phyloP scores from a whole-genome alignment of 2,329 filamentous ascomycete genomes.

The Dactylellina drechsleri region DNA sequence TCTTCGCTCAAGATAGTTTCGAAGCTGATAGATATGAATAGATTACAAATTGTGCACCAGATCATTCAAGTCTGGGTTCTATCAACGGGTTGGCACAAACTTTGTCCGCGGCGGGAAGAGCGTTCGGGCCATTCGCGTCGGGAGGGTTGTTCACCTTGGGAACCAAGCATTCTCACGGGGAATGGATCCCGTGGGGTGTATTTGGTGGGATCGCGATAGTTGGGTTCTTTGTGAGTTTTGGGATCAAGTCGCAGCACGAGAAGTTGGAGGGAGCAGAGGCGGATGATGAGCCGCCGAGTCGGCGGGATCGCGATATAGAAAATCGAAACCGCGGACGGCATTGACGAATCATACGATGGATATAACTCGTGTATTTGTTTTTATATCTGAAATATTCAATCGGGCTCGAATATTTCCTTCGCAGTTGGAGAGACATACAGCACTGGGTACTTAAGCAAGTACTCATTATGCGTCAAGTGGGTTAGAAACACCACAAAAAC shows the following conservation, averaged over 20 bases:
- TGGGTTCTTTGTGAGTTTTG: conserved; percentile 81
- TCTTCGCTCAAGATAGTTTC: neutral
- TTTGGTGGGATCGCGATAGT: conserved; percentile 85
- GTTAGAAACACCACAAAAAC: no score
- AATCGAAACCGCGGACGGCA: neutral
- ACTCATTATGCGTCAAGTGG: no score
- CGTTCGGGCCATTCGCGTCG: conserved; percentile 86
- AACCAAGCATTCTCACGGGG: conserved; percentile 78
- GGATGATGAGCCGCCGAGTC: conserved; percentile 66
- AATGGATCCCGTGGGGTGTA: conserved; percentile 83
- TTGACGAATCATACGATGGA: no score
- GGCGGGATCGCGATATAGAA: conserved; percentile 24
- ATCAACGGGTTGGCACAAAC: conserved; percentile 95
- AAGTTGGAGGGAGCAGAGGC: conserved; percentile 59
- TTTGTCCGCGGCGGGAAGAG: conserved; percentile 87
- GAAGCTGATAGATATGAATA: conserved; percentile 60
- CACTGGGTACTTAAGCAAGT: no score
- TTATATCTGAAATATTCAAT: no score
- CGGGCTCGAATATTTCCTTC: no score
- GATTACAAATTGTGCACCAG: conserved; percentile 93
- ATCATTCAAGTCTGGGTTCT: conserved; percentile 84
- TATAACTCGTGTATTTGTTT: no score
- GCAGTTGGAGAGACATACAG: no score
- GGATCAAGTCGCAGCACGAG: conserved; percentile 70
- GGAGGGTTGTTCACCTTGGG: conserved; percentile 86